Conservation (phyloP, 495 filamentous ascomycete genomes). For the Talaromyces ruber region DNA sequence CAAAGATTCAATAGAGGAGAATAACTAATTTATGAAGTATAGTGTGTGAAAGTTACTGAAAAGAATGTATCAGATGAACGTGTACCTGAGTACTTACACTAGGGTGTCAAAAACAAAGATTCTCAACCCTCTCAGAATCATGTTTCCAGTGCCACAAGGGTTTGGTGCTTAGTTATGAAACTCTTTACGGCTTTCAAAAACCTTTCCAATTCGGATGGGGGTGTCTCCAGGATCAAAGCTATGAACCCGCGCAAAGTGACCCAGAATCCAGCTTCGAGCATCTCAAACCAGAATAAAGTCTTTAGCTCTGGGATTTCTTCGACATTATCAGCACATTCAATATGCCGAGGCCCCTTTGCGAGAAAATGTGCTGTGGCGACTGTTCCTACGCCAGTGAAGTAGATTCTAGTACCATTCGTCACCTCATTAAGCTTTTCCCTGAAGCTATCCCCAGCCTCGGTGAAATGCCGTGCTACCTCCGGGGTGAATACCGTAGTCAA, state of each 20-base stretch:
- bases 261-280: conserved; percentile 40
- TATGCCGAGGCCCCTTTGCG: neutral
- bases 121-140: neutral
- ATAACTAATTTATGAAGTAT: neutral
- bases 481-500: conserved; percentile 8
- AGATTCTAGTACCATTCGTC: conserved; percentile 14
- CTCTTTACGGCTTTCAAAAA: conserved; percentile 16
- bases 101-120: neutral
- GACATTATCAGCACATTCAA: neutral
- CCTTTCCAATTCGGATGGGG: conserved; percentile 26
- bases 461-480: neutral
- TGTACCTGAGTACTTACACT: neutral
- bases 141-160: neutral
- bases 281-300: conserved; percentile 42
- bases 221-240: conserved; percentile 32
- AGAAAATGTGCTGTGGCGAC: conserved; percentile 13
- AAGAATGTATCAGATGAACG: neutral
- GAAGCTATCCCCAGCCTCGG: conserved; percentile 1
- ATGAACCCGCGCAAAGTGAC: conserved; percentile 31
- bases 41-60: neutral
- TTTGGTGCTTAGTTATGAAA: neutral
- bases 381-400: conserved; percentile 12
- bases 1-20: neutral
- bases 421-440: conserved; percentile 12
- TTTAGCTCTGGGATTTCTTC: conserved; percentile 21